Conservation (phyloP, 495 filamentous ascomycete species). For the Cercophora newfieldiana region DNA sequence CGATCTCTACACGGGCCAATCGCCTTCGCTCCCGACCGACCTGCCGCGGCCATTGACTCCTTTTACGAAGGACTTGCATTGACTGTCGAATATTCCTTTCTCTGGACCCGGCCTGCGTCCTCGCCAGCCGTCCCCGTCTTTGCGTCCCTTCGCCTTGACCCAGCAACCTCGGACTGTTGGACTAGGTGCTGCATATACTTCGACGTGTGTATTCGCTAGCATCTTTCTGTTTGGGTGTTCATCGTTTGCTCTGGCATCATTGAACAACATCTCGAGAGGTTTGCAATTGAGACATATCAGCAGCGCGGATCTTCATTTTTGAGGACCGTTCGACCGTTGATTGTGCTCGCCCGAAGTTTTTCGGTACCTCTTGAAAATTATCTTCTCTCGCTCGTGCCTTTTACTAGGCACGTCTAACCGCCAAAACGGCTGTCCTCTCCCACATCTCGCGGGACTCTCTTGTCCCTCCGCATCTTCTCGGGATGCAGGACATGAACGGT, state of each 20-base stretch:
- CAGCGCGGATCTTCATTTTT: background rate
- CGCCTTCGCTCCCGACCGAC: slow-evolving; percentile 23
- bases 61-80: slow-evolving; percentile 21
- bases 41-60: slow-evolving; percentile 9
- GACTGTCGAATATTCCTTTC: slow-evolving; percentile 30
- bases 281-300: background rate
- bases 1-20: slow-evolving; percentile 18
- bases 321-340: background rate
- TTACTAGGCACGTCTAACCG: slow-evolving; percentile 53
- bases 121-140: slow-evolving; percentile 6
- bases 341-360: background rate
- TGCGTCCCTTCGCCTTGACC: slow-evolving; percentile 3
- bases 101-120: slow-evolving; percentile 21
- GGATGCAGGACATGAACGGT: slow-evolving; percentile 82
- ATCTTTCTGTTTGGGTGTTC: background rate
- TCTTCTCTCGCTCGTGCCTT: slow-evolving; percentile 46
- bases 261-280: background rate
- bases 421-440: slow-evolving; percentile 72
- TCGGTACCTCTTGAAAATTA: slow-evolving; percentile 27
- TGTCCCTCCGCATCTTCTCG: slow-evolving; percentile 76
- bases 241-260: background rate
- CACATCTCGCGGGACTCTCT: slow-evolving; percentile 68
- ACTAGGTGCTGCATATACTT: slow-evolving; percentile 1
- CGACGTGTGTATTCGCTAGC: background rate
- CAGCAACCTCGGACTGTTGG: background rate